phyloP scores from a whole-genome alignment of 208 protist species.

The Phytomonas francai region DNA sequence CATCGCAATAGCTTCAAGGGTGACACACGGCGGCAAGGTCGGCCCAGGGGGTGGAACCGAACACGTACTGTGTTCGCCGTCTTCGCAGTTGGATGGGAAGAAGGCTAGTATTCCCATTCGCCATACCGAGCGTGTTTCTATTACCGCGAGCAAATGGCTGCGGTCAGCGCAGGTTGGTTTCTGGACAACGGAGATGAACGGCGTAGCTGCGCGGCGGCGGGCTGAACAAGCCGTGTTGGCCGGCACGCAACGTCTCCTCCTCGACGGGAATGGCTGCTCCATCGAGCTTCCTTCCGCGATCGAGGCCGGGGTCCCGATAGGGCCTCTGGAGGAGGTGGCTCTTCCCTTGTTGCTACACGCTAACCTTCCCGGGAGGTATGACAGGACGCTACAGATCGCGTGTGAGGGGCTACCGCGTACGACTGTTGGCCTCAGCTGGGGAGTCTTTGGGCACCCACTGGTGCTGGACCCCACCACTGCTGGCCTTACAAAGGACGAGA shows the following conservation, averaged over 20 bases:
- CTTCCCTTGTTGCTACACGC: conserved; percentile 38
- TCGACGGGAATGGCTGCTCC: conserved; percentile 69
- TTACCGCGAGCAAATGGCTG: not conserved
- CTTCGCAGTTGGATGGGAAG: not conserved
- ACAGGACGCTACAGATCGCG: conserved; percentile 50
- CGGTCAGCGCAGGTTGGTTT: conserved; percentile 23
- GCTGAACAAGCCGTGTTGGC: conserved; percentile 38
- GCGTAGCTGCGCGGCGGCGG: conserved; percentile 43
- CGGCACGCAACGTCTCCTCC: conserved; percentile 46
- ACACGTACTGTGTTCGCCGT: not conserved
- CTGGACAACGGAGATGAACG: conserved; percentile 58
- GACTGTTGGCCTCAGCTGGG: conserved; percentile 39
- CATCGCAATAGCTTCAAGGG: not conserved
- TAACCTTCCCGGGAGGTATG: conserved; percentile 76
- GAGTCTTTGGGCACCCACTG: conserved; percentile 71
- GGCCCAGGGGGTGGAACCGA: not conserved
- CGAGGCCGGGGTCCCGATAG: conserved; percentile 12
- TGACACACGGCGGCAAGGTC: not conserved
- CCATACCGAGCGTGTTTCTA: not conserved
- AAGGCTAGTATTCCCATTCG: not conserved
- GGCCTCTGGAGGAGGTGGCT: conserved; percentile 22
- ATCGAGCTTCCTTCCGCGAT: conserved; percentile 22
- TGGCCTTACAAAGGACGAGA: conserved; percentile 42
- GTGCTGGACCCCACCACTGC: conserved; percentile 75
- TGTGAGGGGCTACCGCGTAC: conserved; percentile 40